These are phyloP conservation scores for Hibiscus trionum DNA, from an alignment of 345 rosid species.

Conservation along the genomic window DNA sequence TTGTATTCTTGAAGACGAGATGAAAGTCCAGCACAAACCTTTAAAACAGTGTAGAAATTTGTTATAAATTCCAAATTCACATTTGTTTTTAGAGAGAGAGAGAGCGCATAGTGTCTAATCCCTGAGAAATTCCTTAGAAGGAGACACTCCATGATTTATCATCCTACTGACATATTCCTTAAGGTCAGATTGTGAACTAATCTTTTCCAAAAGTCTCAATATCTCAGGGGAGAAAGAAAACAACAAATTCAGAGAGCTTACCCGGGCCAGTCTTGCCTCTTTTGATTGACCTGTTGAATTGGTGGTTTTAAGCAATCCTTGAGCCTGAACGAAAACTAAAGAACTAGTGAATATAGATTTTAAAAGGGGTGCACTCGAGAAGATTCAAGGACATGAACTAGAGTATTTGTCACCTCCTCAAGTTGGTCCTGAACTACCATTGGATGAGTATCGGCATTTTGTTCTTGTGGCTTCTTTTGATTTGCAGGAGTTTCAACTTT, in stretches of 20 bases:
- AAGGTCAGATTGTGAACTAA: neutral
- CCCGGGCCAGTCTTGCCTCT: conserved; percentile 97
- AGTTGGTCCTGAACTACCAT: conserved; percentile 70
- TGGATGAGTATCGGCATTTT: conserved; percentile 35
- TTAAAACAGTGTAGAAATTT: conserved; percentile 2
- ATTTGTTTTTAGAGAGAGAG: neutral
- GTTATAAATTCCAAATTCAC: neutral
- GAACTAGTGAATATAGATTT: conserved; percentile 13
- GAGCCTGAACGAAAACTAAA: conserved; percentile 62
- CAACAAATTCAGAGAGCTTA: conserved; percentile 32
- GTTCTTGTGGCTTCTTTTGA: conserved; percentile 39
- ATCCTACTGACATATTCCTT: neutral
- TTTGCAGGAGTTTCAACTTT: conserved; percentile 31
- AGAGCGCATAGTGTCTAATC: neutral
- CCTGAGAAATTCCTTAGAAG: neutral
- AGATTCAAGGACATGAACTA: neutral
- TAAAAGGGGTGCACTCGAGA: neutral
- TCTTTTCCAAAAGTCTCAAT: neutral
- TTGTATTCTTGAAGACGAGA: conserved; percentile 96
- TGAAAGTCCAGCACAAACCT: conserved; percentile 97
- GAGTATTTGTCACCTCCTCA: conserved; percentile 62
- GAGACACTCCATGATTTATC: neutral
- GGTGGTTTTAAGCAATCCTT: conserved; percentile 77
- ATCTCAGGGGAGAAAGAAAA: neutral
- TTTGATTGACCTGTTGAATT: conserved; percentile 86